Base-by-base conservation (phyloP, 345 rosid genomes). In the Lumnitzera littorea region DNA sequence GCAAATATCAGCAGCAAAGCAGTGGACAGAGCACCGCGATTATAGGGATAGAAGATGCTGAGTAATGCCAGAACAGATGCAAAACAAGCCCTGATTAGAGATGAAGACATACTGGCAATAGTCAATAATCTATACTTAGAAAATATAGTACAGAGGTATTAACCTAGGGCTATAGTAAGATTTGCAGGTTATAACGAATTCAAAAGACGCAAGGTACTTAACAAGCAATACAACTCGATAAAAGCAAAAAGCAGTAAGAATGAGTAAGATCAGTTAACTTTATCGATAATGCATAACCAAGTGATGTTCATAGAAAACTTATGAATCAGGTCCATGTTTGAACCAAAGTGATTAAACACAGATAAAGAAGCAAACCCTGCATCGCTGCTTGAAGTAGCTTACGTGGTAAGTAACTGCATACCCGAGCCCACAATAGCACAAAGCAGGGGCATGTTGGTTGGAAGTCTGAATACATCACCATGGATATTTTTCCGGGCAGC, bases 401-500 rank as follows among this genome's bases (percentile, higher is more conserved):
- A 89, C 98, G 78, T 53, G 63, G 82, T 71, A 62, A 91, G 68
- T 56, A 89, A 67, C 71, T 91, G 98, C 71, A 82, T 74, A 50
- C 98, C 98, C 20, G 77, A 58, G 50, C 96, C 98, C 69, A 91
- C 64, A 70, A 85, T 64, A 41, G 92, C 92, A 68, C 79, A 83
- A 50, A 91, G 85, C 80, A 87, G 72, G 48, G 91, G 55, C 70
- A 85, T 64, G 60, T 87, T 81, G 53, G 16, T 75, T 50, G 98
- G 96, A 57, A 48, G 61, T 73, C 88, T 66, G 62, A 91, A 87
- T 47, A 83, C 96, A 56, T 91, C 96, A 23, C 82, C 86, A 56
- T 81, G 91, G 63, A 86, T 31, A 59, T 82, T 78, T 71, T 89
- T 91, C 98, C 95, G 84, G 17, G 86, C 86, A 51, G 83, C 82